Percentiles rank a stretch among this genome's conserved stretches.
These are phyloP conservation scores for Colletotrichum sp. DNA, from an alignment of 2,329 filamentous ascomycete species.

Conservation along the genomic window DNA sequence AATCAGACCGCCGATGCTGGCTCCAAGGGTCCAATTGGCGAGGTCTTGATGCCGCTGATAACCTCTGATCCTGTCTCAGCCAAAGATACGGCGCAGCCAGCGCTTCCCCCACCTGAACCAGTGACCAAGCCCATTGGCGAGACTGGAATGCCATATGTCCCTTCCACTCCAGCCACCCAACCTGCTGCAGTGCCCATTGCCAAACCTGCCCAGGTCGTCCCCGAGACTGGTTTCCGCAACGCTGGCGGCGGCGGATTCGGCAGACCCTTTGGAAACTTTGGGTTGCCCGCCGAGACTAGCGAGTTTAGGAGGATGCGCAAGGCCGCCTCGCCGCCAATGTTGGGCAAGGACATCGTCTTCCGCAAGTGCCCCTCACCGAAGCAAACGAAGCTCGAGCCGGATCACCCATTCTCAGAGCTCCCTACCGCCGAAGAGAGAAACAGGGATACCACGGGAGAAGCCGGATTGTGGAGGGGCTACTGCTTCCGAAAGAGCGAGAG, in stretches of 20 bases:
- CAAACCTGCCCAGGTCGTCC: slow-evolving; percentile 37
- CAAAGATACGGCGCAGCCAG: neutral
- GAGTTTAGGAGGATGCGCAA: slow-evolving; percentile 53
- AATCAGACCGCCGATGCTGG: slow-evolving; percentile 16
- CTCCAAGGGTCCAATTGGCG: slow-evolving; percentile 18
- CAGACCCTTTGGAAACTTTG: slow-evolving; percentile 47
- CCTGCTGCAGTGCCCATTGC: slow-evolving; percentile 23
- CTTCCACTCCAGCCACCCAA: neutral
- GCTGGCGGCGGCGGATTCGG: slow-evolving; percentile 40
- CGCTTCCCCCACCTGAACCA: slow-evolving; percentile 4
- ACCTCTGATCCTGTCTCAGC: neutral
- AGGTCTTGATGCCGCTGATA: slow-evolving; percentile 20
- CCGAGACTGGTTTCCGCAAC: slow-evolving; percentile 46
- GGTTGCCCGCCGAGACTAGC: slow-evolving; percentile 34
- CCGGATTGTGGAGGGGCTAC: slow-evolving; percentile 80
- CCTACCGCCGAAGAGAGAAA: slow-evolving; percentile 51
- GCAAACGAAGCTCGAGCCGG: slow-evolving; percentile 81
- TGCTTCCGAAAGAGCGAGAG: slow-evolving; percentile 52
- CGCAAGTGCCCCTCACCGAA: slow-evolving; percentile 84
- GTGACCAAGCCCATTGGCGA: slow-evolving; percentile 6
- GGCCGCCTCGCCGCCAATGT: slow-evolving; percentile 80
- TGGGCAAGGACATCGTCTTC: slow-evolving; percentile 81
- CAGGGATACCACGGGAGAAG: slow-evolving; percentile 60
- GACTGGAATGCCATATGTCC: slow-evolving; percentile 4
- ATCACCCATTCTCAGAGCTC: slow-evolving; percentile 64